phyloP scores from a whole-genome alignment of 2,329 filamentous ascomycete species.

The Calonectria naviculata region DNA sequence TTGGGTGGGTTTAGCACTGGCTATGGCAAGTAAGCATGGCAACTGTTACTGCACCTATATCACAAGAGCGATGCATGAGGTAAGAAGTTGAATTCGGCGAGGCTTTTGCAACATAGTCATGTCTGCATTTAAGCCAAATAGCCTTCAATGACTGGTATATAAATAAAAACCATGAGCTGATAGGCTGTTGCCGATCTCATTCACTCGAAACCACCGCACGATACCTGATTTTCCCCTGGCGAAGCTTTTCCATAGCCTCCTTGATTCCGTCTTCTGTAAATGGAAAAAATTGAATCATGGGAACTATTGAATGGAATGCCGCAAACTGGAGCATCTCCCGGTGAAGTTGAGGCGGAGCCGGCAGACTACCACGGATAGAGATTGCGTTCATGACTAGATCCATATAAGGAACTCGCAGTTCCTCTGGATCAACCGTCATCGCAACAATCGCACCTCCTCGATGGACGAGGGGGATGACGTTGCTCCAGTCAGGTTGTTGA shows the following conservation, averaged over 20 bases:
- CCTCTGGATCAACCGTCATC: neutral
- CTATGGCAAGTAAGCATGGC: too few species aligned
- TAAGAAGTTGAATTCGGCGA: too few species aligned
- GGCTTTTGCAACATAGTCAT: too few species aligned
- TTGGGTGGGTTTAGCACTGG: too few species aligned
- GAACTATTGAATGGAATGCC: neutral
- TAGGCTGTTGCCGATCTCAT: too few species aligned
- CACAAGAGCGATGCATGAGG: too few species aligned
- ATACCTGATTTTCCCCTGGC: neutral
- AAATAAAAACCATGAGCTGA: too few species aligned
- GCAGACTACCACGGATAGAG: neutral
- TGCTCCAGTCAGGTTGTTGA: neutral
- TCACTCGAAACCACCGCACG: too few species aligned
- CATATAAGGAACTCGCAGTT: neutral
- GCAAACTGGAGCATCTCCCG: neutral
- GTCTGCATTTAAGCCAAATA: too few species aligned
- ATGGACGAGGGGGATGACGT: neutral
- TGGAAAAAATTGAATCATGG: neutral
- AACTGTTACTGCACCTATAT: too few species aligned
- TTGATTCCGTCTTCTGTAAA: neutral
- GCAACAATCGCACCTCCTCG: neutral
- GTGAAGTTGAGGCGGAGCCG: neutral
- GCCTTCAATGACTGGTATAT: too few species aligned
- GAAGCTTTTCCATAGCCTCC: neutral
- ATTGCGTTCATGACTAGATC: neutral